Evolutionary conservation across 495 filamentous ascomycete species (phyloP), one percentile per base, ranked within the genome.

Genomic region (Penicillium mononematosum): DNA sequence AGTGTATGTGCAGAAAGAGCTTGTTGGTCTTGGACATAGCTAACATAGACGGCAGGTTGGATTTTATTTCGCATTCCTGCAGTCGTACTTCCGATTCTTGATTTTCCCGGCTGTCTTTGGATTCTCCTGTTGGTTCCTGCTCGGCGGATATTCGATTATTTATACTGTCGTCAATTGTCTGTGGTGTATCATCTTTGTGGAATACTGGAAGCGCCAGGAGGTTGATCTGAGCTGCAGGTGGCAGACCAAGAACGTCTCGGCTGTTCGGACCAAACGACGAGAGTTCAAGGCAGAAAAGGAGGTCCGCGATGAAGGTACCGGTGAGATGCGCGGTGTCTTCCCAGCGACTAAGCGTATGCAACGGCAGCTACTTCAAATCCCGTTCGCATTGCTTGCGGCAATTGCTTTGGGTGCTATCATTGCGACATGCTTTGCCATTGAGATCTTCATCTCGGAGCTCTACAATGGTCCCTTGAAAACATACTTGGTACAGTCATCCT

Each of bases 181-280:
- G 5, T 96, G 93, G 92, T 88, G 88, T 51, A 85, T 96, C 2
- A 75, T 92, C 20, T 98, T 98, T 64, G 87, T 96, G 39, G 94
- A 98, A 71, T 96, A 90, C 69, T 98, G 94, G 94, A 96, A 94
- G 75, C 87, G 89, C 56, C 90, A 96, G 73, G 92, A 98, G 70
- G 78, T 87, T 12, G 95, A 98, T 70, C 77, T 98, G 11, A 89
- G 89, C 20, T 86, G 96, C 34, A 86, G 91, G 44, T 98, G 94
- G 94, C 89, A 91, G 22, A 93, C 96, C 11, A 87, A 89, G 42
- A 89, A 89, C 14, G 91, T 96, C 17, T 91, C 90, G 4, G 83
- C 81, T 34, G 90, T 98, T 51, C 88, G 92, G 63, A 81, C 78
- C 11, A 88, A 86, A 42, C 78, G 92, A 48, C 80, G 86, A 24